Evolutionary conservation across 139 green algal genomes (phyloP).

Genomic region (Chlorella vulgaris): DNA sequence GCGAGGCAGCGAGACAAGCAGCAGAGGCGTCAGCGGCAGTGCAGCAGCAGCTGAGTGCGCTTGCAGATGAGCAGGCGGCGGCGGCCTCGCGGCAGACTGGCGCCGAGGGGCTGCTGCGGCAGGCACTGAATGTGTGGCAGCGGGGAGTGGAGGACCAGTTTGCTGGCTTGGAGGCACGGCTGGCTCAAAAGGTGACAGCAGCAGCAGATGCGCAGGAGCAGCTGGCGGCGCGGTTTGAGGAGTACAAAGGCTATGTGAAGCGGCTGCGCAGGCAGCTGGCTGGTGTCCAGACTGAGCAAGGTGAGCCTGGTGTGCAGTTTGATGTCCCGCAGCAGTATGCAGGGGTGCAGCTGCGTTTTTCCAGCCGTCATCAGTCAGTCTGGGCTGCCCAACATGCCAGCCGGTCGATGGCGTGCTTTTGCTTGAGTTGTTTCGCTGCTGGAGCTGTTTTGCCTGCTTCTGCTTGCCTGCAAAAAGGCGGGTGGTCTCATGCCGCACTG

Average conservation of each 20-base stretch:
- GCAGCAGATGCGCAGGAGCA: background rate
- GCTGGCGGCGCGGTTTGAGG: slow-evolving; percentile 20
- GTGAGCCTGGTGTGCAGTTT: background rate
- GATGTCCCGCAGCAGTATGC: background rate
- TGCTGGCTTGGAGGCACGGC: background rate
- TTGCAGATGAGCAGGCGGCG: background rate
- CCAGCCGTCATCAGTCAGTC: too few relatives aligned
- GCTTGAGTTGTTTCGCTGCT: too few relatives aligned
- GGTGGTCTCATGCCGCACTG: too few relatives aligned
- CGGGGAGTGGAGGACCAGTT: slow-evolving; percentile 20
- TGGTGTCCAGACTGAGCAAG: background rate
- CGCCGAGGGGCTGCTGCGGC: slow-evolving; percentile 10
- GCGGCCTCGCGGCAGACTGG: background rate
- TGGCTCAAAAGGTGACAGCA: slow-evolving; percentile 9
- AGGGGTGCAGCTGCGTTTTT: background rate
- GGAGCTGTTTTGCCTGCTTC: too few relatives aligned
- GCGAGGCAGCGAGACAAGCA: background rate
- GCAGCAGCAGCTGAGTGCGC: background rate
- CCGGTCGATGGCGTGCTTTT: too few relatives aligned
- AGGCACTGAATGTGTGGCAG: slow-evolving; percentile 23
- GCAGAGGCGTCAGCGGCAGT: background rate
- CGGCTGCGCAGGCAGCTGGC: slow-evolving; percentile 35
- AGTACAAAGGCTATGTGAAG: slow-evolving; percentile 42
- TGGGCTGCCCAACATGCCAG: too few relatives aligned
- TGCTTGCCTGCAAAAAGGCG: too few relatives aligned